A percentile compares a stretch with the other conserved stretches of the same genome.
Conservation (phyloP, 208 protist species). For the Leishmania braziliensis region DNA sequence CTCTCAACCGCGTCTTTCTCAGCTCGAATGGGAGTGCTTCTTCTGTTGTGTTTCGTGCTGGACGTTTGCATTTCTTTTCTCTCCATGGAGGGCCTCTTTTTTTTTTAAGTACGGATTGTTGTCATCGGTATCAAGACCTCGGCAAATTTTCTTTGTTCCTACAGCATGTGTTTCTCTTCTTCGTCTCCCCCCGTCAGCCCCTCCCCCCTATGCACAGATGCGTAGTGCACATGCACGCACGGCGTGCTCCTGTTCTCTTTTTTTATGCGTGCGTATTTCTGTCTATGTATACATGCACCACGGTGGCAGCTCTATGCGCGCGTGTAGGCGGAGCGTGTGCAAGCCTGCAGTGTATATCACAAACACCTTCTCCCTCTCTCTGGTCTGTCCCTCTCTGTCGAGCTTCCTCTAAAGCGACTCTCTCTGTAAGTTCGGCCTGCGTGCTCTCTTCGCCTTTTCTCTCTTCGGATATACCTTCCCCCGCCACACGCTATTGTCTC, state of each 20-base stretch:
- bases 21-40: background rate
- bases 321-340: background rate
- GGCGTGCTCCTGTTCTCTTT: background rate
- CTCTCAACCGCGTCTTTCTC: no score
- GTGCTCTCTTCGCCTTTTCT: background rate
- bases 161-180: background rate
- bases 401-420: no score
- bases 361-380: no score
- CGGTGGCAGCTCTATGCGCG: background rate
- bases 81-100: background rate
- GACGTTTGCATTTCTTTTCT: background rate
- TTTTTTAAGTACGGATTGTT: background rate
- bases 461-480: no score
- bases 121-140: background rate
- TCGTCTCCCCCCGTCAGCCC: no score
- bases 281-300: background rate
- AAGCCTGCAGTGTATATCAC: no score
- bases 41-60: background rate
- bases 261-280: background rate
- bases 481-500: background rate
- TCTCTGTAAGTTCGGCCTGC: background rate
- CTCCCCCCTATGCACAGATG: background rate
- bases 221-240: background rate
- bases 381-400: no score
- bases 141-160: background rate